Evolutionary conservation across 192 early-diverging fungal species (phyloP), one percentile per base, ranked within the genome.

Genomic region (Ambispora gerdemannii): DNA sequence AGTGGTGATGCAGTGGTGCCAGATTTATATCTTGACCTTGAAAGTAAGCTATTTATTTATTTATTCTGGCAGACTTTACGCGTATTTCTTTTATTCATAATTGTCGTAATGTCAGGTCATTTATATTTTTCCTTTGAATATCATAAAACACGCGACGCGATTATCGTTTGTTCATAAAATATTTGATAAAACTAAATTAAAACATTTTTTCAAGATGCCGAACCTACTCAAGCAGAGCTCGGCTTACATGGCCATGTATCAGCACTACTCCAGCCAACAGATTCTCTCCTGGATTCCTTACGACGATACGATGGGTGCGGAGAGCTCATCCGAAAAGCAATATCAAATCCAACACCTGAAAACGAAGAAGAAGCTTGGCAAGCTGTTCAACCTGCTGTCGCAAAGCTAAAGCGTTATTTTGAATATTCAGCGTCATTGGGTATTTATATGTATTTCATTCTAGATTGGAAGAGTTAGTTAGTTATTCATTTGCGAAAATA

Each of bases 281-380:
- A 76, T 28, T 72, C 72, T 28, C 73, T 88, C 31, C 75, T 92
- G 59, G 76, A 88, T 19, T 60, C 78, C 13, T 76, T 94, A 28
- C 36, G 80, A 56, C 70, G 58, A 10, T 94, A 94, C 77, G 71
- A 75, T 25, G 85, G 87, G 31, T 89, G 87, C 76, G 85, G 86
- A 56, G 90, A 92, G 15, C 78, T 82, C 62, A 94, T 94, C 73
- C 84, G 91, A 31, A 75, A 88, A 83, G 96, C 96, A 34, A 95
- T 98, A 67, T 88, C 89, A 24, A 79, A 81, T 30, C 95, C 95
- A 13, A 89, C 86, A 32, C 82, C 84, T 30, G 90, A 94, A 52
- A 89, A 92, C 74, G 96, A 98, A 75, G 86, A 92, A 33, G 88
- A 83, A 35, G 94, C 93, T 28, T 98, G 95, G 96, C 77, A 86